Evolutionary conservation across 305 asterid genomes (phyloP), one percentile per base, ranked within the genome.

Genomic region (Fraxinus baroniana): DNA sequence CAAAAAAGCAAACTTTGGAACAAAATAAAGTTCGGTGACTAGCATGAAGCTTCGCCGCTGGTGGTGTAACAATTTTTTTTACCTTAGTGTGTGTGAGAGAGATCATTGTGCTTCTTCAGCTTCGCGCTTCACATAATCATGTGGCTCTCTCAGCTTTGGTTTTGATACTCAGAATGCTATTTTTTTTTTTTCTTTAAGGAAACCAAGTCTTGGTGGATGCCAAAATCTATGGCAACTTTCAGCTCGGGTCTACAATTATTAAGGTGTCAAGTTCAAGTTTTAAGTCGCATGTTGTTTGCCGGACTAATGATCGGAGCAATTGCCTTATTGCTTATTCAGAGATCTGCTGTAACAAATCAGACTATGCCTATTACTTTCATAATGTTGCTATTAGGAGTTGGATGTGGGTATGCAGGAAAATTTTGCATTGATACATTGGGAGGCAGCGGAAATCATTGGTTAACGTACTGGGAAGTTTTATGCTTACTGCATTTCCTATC

Each of bases 291-390:
- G 94, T 20, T 94, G 4, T 92, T 93, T 80, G 98, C 94, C 0
- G 85, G 70, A 20, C 41, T 94, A 81, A 37, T 93, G 93, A 89
- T 94, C 32, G 82, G 83, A 0, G 90, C 89, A 39, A 89, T 95
- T 8, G 87, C 93, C 12, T 79, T 86, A 78, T 64, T 91, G 80
- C 97, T 94, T n/a, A 84, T 93, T 32, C 96, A 87, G 74, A 89
- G 99, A 7, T 90, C 98, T 3, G 82, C 95, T 8, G 73, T 91
- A 24, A 86, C 97, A 41, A 88, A 89, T 72, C 97, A 92, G 71
- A 80, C 93, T 20, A 95, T 95, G 99, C 99, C 99, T 0, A 68
- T 95, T 74, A 95, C 99, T 35, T 88, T 92, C 86, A 87, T 92
- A 46, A 87, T 94, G 60, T 68, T 95, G 84, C 87, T 94, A 62